These are phyloP conservation scores for Boletus rubroflammeus DNA, from an alignment of 768 basidiomycete genomes.

Conservation along the genomic window DNA sequence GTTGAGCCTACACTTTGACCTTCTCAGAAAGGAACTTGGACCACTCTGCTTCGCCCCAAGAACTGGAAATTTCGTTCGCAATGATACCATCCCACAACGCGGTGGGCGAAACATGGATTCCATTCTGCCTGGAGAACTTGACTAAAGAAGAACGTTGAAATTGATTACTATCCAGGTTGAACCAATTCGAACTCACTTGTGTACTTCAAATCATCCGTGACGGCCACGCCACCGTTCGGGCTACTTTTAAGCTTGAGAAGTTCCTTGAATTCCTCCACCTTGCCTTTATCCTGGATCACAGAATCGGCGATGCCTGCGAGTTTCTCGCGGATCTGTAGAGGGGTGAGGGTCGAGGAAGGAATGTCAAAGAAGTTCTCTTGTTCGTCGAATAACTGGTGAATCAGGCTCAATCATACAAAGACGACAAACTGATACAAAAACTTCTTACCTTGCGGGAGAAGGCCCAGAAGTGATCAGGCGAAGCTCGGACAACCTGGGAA, in stretches of 20 bases:
- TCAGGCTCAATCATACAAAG: background rate
- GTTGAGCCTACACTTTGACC: constrained; percentile 36
- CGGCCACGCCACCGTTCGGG: constrained; percentile 77
- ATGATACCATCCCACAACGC: constrained; percentile 73
- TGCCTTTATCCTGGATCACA: constrained; percentile 45
- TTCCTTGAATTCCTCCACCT: constrained; percentile 54
- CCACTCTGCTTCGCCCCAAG: constrained; percentile 85
- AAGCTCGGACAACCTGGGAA: constrained; percentile 58
- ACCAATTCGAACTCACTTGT: constrained; percentile 51
- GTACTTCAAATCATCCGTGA: constrained; percentile 87
- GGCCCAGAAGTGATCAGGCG: constrained; percentile 77
- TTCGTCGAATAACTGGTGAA: constrained; percentile 63
- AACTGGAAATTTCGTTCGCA: constrained; percentile 70
- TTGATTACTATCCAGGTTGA: background rate
- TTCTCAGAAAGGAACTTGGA: constrained; percentile 63
- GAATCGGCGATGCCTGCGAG: constrained; percentile 57
- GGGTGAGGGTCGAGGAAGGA: constrained; percentile 61
- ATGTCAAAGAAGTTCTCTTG: constrained; percentile 82
- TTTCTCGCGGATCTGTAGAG: constrained; percentile 69
- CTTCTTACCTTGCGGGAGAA: constrained; percentile 61
- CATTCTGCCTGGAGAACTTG: constrained; percentile 88
- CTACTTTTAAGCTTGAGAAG: constrained; percentile 57
- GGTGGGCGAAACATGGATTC: constrained; percentile 89
- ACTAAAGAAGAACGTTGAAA: constrained; percentile 43
- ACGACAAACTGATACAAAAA: background rate